A percentile compares a stretch with the other conserved stretches of the same genome.
Conservation (phyloP, 2,329 filamentous ascomycete species). For the Arthrobotrys musiformis region DNA sequence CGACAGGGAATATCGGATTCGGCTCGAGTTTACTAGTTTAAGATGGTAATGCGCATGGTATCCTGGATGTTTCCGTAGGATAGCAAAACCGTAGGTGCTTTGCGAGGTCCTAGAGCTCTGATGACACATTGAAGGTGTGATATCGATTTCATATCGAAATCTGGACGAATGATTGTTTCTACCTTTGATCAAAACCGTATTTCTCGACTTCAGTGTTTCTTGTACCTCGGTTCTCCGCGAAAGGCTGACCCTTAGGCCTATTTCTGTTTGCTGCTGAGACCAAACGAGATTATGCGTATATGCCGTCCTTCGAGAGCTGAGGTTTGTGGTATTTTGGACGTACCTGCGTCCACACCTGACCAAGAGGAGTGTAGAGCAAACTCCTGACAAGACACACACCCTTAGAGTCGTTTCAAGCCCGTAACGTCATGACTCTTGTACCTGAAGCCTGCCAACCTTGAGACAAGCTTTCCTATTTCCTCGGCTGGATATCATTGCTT, state of each 20-base stretch:
- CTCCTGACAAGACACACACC: conserved; percentile 11
- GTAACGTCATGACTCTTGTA: conserved; percentile 39
- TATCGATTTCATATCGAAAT: neutral
- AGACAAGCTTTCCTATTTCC: conserved; percentile 23
- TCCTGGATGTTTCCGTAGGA: neutral
- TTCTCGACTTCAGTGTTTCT: neutral
- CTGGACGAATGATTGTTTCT: neutral
- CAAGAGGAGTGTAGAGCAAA: neutral
- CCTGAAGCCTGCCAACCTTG: conserved; percentile 6
- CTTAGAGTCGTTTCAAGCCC: conserved; percentile 7
- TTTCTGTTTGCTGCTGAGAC: conserved; percentile 15
- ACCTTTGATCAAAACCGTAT: neutral
- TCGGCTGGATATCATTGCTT: conserved; percentile 18
- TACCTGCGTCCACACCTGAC: conserved; percentile 13
- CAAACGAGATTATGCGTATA: conserved; percentile 5
- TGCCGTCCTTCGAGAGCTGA: neutral
- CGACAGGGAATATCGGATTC: neutral
- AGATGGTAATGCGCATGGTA: neutral
- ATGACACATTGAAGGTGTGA: conserved; percentile 20
- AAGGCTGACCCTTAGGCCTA: conserved; percentile 9
- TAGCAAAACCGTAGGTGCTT: neutral
- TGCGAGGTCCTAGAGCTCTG: neutral
- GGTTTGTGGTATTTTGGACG: neutral
- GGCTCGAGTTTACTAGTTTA: conserved; percentile 11
- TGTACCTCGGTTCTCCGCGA: neutral